phyloP scores from a whole-genome alignment of 306 rosid genomes.

The Hylodesmum podocarpum region DNA sequence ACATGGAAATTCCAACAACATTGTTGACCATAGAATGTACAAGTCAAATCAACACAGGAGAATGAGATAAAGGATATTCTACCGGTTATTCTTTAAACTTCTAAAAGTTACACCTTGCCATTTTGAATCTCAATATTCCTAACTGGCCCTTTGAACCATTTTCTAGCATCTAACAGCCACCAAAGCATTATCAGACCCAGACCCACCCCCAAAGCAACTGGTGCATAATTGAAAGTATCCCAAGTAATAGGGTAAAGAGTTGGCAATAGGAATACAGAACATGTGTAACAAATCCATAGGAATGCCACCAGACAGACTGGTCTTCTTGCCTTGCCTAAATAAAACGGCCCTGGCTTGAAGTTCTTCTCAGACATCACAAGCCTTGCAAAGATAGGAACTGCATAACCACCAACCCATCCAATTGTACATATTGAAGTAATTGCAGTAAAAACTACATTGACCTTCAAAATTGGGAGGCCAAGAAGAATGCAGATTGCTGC shows the following conservation, averaged over 20 bases:
- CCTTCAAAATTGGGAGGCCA: constrained; percentile 75
- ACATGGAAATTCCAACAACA: background rate
- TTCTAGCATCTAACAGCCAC: constrained; percentile 89
- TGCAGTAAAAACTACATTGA: constrained; percentile 74
- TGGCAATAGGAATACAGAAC: constrained; percentile 83
- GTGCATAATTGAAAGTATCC: constrained; percentile 84
- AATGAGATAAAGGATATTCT: background rate
- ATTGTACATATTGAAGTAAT: constrained; percentile 77
- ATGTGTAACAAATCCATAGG: constrained; percentile 83
- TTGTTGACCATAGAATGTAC: background rate
- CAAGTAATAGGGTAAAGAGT: constrained; percentile 66
- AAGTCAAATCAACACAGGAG: constrained; percentile 17
- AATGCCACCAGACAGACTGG: constrained; percentile 72
- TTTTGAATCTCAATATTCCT: constrained; percentile 62
- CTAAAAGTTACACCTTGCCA: constrained; percentile 45
- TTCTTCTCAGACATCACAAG: constrained; percentile 71
- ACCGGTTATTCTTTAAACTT: constrained; percentile 15
- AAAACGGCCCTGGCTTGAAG: constrained; percentile 78
- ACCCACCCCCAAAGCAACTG: constrained; percentile 63
- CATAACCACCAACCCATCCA: constrained; percentile 92
- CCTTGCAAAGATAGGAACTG: constrained; percentile 84
- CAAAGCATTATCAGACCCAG: constrained; percentile 75
- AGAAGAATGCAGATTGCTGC: constrained; percentile 78
- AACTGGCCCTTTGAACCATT: constrained; percentile 91
- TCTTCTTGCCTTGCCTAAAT: constrained; percentile 78